These are phyloP conservation scores for Huntiella savannae DNA, from an alignment of 2,329 filamentous ascomycete genomes.

Conservation along the genomic window DNA sequence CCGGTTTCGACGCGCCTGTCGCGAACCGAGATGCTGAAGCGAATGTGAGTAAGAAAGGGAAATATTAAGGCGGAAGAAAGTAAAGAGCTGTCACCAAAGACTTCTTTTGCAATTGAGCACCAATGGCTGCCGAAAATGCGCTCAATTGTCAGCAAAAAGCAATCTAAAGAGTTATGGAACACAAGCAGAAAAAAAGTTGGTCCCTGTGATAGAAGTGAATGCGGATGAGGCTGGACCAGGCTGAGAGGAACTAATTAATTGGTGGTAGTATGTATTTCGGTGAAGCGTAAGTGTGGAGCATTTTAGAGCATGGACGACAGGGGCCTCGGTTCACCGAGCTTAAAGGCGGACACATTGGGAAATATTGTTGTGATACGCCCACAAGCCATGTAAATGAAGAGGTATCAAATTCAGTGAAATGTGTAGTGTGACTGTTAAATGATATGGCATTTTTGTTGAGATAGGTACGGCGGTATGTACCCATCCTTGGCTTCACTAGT, in stretches of 20 bases:
- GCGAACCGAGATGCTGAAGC: neutral
- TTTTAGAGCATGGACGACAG: too few relatives aligned
- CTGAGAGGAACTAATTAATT: conserved; percentile 2
- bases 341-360: too few relatives aligned
- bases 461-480: too few relatives aligned
- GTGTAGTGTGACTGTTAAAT: too few relatives aligned
- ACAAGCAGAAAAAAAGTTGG: neutral
- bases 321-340: too few relatives aligned
- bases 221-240: conserved; percentile 4
- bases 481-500: too few relatives aligned
- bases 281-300: neutral
- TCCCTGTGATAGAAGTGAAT: neutral
- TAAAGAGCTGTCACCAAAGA: neutral
- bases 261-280: neutral
- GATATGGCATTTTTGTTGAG: too few relatives aligned
- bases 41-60: neutral
- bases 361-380: too few relatives aligned
- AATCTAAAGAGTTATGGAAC: neutral
- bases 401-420: too few relatives aligned
- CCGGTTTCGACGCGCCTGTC: conserved; percentile 3
- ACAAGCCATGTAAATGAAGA: too few relatives aligned
- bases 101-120: neutral
- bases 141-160: neutral
- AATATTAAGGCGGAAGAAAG: neutral
- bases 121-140: neutral